A percentile compares a stretch with the other conserved stretches of the same genome.
Evolutionary conservation across 176 grass and related monocot genomes (phyloP).

Genomic region (Musa schizocarpa): DNA sequence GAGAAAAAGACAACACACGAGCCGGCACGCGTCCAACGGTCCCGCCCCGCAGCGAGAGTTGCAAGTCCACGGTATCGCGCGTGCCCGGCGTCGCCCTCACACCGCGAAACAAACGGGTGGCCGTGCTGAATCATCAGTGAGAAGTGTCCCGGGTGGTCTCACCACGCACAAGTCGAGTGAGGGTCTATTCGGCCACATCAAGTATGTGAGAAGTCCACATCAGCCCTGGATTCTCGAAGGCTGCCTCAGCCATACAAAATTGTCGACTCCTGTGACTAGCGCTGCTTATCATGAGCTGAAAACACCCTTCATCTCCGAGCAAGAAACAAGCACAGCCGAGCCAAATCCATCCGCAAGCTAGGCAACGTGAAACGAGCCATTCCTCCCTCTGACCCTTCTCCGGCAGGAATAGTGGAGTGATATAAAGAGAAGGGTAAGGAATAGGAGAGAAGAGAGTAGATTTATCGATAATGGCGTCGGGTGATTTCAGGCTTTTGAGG

Average conservation of each 20-base stretch:
- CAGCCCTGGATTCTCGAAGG: neutral
- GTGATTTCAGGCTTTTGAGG: slow-evolving; percentile 30
- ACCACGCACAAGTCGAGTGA: neutral
- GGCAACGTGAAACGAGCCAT: neutral
- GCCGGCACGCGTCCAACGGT: neutral
- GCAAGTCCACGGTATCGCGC: neutral
- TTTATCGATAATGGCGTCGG: neutral
- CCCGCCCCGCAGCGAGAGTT: neutral
- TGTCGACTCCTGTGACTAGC: no score
- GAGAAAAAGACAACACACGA: neutral
- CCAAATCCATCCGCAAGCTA: neutral
- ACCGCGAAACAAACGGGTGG: neutral
- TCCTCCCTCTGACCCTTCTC: neutral
- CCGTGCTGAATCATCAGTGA: neutral
- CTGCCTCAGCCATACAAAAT: neutral
- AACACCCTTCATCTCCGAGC: neutral
- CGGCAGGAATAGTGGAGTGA: neutral
- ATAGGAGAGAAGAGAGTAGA: neutral
- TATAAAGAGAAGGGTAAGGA: neutral
- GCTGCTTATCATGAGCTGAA: neutral
- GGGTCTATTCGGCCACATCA: neutral
- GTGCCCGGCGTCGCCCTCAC: neutral
- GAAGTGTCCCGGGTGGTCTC: neutral
- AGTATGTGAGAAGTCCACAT: neutral
- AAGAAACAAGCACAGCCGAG: neutral